Conservation (phyloP, 805 yeast genomes). For the Saccharomyces paradoxus region DNA sequence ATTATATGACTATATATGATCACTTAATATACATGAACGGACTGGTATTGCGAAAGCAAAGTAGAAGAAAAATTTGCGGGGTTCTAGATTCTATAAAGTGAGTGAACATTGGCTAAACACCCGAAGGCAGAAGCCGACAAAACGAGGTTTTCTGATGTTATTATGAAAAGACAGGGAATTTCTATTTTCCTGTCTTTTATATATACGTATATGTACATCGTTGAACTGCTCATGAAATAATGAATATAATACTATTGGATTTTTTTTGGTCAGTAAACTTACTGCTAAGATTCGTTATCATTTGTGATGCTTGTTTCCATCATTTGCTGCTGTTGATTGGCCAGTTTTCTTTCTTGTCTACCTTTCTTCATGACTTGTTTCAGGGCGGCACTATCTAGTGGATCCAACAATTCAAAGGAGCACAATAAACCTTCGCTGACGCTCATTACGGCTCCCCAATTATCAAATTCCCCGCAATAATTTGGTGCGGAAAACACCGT, state of each 20-base stretch:
- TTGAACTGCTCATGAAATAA: conserved; percentile 4
- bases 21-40: background rate
- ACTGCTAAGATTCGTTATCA: background rate
- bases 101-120: background rate
- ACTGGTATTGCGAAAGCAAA: background rate
- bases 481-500: conserved; percentile 80
- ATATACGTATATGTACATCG: background rate
- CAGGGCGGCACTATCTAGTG: conserved; percentile 84
- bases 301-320: background rate
- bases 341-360: conserved; percentile 73
- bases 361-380: conserved; percentile 93
- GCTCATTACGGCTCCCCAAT: conserved; percentile 98
- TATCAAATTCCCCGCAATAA: conserved; percentile 49
- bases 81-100: background rate
- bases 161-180: background rate
- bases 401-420: conserved; percentile 87
- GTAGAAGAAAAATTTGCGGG: background rate
- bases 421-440: conserved; percentile 89
- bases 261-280: background rate
- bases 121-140: background rate
- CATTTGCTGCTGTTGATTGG: conserved; percentile 32
- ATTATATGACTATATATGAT: background rate
- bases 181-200: background rate
- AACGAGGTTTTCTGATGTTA: background rate
- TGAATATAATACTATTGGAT: background rate